phyloP scores from a whole-genome alignment of 371 early-diverging fungal genomes.

The Syncephalastrum contaminatum region DNA sequence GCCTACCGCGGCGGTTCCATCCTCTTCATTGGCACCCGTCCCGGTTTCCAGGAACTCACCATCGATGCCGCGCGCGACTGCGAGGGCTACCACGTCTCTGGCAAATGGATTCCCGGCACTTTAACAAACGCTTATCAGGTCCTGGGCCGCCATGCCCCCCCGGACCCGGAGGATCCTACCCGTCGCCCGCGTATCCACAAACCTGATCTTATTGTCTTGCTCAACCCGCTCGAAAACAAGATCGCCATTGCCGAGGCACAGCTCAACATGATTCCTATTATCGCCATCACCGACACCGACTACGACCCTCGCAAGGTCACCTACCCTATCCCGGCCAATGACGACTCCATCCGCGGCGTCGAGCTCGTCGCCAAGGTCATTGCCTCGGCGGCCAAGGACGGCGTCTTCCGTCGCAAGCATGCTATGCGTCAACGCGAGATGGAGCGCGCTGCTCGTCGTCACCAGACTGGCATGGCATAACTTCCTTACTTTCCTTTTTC shows the following conservation, averaged over 20 bases:
- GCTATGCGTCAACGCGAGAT: conserved; percentile 38
- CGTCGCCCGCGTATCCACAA: conserved; percentile 60
- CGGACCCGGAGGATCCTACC: conserved; percentile 55
- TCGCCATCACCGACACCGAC: conserved; percentile 93
- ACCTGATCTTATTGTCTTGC: conserved; percentile 87
- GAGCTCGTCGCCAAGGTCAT: conserved; percentile 85
- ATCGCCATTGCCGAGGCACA: conserved; percentile 85
- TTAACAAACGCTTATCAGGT: conserved; percentile 86
- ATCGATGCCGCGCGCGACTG: conserved; percentile 82
- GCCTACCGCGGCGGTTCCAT: conserved; percentile 83
- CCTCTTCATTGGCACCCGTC: conserved; percentile 87
- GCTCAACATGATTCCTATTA: conserved; percentile 81
- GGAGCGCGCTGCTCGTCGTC: not conserved
- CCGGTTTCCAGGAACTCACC: conserved; percentile 61
- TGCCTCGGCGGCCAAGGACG: conserved; percentile 76
- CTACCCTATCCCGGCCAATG: conserved; percentile 97
- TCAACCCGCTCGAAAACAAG: conserved; percentile 82
- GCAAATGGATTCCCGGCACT: conserved; percentile 88
- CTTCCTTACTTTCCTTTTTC: no score
- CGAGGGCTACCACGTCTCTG: conserved; percentile 79
- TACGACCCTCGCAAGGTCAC: conserved; percentile 86
- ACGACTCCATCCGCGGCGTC: conserved; percentile 83
- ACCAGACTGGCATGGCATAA: no score
- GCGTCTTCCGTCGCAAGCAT: conserved; percentile 46
- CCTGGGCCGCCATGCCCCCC: conserved; percentile 61